Evolutionary conservation across 2,329 filamentous ascomycete species (phyloP), one percentile per base, ranked within the genome.

Genomic region (Xylariaceae sp.): DNA sequence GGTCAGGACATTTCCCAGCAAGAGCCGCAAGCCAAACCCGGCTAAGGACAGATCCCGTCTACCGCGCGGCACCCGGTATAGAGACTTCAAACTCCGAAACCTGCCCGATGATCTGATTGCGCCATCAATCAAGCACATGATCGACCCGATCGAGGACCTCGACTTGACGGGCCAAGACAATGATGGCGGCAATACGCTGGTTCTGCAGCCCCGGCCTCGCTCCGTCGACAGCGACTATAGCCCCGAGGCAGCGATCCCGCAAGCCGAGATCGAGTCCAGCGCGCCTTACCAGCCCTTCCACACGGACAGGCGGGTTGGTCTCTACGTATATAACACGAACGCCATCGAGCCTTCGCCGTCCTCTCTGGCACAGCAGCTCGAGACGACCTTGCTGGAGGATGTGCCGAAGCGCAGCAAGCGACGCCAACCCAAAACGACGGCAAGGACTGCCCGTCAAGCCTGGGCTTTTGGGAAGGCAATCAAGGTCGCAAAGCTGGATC

Each of bases 201-300:
- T 74, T 35, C 65, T 67, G 42, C 67, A 64, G 40, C 61, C 43
- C 49, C 62, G 56, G 47, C 57, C 56, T 35, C 59, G 58, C 44
- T 48, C 59, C 50, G 53, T 34, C 56, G 50, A 47, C 50, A 44
- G 44, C 46, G 65, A 61, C 49, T 61, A 57, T 50, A 64, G 59
- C 35, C 72, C 65, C 55, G 82, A 66, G 58, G 84, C 62, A 55
- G 83, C 64, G 55, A 89, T 75, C 36, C 77, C 77, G 1, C 75
- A 80, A 44, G 87, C 86, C 5, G 89, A 95, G 64, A 93, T 94
- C 44, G 92, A 98, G 54, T 94, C 90, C 2, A 95, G 90, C 52
- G 84, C 89, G 4, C 87, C 90, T 2, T 96, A 94, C 50, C 89
- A 94, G 51, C 90, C 92, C 1, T 95, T 96, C 64, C 90, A 96